Base-by-base conservation (phyloP, 805 yeast species). In the Phaffomyces antillensis region DNA sequence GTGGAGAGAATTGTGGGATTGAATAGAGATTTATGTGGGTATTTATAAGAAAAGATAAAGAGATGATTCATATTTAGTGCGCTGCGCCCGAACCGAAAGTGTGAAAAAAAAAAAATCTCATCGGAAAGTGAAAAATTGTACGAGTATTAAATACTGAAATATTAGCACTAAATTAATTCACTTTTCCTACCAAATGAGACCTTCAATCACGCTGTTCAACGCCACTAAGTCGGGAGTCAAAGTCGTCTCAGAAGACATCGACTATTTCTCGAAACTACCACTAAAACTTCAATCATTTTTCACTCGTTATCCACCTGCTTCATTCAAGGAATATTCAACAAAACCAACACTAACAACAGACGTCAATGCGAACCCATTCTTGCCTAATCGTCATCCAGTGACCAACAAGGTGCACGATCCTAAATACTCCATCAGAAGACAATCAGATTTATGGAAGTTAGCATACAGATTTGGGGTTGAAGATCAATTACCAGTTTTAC, bases 391-490 rank as follows among this genome's bases (percentile, higher is more conserved):
- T 58, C 89, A 89, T 62, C 88, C 95, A 18, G 76, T 83, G 20
- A 87, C 95, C 20, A 77, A 83, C n/a, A 72, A 67, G 54, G 78
- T 81, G 68, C 95, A 86, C 56, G 78, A 79, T 47, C 86, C 97
- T 24, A 73, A 79, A 53, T 86, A 77, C 65, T 86, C 96, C 9
- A 68, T 82, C 58, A 77, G 96, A 67, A 77, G 91, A 56, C 89
- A 86, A 58, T 79, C 90, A 17, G 96, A 83, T 51, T 67, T 90
- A 43, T 88, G 75, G 72, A 90, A 90, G 65, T 65, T 84, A 58
- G 96, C 96, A 2, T 73, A 77, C 59, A 76, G 81, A 55, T 85
- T 76, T 55, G 96, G 96, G n/a, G 71, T 90, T 7, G 72, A 79
- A 35, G 88, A 84, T 48, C 68, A 87, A 47, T 68, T 90, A 62